A percentile compares a stretch with the other conserved stretches of the same genome.
Conservation (phyloP, 345 rosid genomes). For the Microthlaspi erraticum region DNA sequence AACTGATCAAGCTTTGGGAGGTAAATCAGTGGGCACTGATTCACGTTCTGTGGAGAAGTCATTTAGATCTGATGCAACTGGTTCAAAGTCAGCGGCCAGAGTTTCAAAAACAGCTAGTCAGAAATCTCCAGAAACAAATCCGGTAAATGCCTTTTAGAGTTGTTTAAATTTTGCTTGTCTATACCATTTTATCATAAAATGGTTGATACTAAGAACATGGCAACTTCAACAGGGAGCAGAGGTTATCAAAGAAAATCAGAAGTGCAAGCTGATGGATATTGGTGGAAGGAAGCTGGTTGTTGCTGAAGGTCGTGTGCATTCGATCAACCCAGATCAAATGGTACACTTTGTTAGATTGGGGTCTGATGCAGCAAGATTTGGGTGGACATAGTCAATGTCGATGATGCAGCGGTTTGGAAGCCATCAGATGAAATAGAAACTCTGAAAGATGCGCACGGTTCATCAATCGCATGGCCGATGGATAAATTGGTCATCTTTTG, state of each 20-base stretch:
- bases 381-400: not conserved
- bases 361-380: not conserved
- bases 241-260: not conserved
- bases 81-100: not conserved
- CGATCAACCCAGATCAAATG: not conserved
- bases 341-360: not conserved
- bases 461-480: conserved; percentile 3
- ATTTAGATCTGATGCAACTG: not conserved
- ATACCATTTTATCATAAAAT: not conserved
- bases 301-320: not conserved
- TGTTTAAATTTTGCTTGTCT: not conserved
- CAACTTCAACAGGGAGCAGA: not conserved
- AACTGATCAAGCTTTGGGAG: no score
- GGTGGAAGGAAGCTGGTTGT: not conserved
- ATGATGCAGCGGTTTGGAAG: not conserved
- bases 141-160: not conserved
- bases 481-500: conserved; percentile 5
- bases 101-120: not conserved
- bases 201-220: not conserved
- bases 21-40: no score
- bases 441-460: not conserved
- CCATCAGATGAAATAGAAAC: not conserved
- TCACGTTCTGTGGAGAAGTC: not conserved
- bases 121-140: not conserved
- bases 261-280: not conserved